Evolutionary conservation across 805 yeast genomes (phyloP), one percentile per base, ranked within the genome.

Genomic region (Saccharomycodes ludwigii): DNA sequence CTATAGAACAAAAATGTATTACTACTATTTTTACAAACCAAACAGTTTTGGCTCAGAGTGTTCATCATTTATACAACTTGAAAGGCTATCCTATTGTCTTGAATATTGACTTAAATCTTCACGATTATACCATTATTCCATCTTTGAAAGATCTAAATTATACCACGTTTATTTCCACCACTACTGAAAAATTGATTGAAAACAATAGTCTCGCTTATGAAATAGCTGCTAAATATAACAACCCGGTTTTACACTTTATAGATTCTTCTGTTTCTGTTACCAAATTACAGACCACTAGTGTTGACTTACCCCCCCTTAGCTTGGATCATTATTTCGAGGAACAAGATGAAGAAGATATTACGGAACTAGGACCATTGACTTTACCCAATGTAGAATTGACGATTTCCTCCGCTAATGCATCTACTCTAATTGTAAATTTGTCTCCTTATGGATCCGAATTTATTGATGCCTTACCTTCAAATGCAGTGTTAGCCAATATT

Each of bases 161-260:
- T 42, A 67, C 73, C 5, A 62, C 78, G 16, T 53, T 86, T 40
- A 67, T 85, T 34, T 81, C 95, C n/a, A 74, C 71, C 44, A 57
- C 63, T 23, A 50, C 66, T 5, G 49, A 59, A 20, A 83, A 77
- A 39, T 62, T 77, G 7, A 54, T 61, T 27, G 65, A 65, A 31
- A 63, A 70, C 39, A 63, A 81, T 5, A 54, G 70, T 27, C 67
- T 74, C 17, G 71, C 93, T 2, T 69, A 73, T 43, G 56, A 71
- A 27, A 52, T 76, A 24, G 69, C 86, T 6, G 52, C 61, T 21
- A 57, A 58, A 34, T 52, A 66, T 21, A 40, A 54, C 5, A 61
- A 58, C 30, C 71, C 91, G 1, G 83, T 81, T 4, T 63, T 85
- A 37, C 94, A 85, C 56, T 80, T 85, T 50, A 76, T 68, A 48